A percentile compares a stretch with the other conserved stretches of the same genome.
Conservation (phyloP, 2,329 filamentous ascomycete genomes). For the Ilyonectria robusta region DNA sequence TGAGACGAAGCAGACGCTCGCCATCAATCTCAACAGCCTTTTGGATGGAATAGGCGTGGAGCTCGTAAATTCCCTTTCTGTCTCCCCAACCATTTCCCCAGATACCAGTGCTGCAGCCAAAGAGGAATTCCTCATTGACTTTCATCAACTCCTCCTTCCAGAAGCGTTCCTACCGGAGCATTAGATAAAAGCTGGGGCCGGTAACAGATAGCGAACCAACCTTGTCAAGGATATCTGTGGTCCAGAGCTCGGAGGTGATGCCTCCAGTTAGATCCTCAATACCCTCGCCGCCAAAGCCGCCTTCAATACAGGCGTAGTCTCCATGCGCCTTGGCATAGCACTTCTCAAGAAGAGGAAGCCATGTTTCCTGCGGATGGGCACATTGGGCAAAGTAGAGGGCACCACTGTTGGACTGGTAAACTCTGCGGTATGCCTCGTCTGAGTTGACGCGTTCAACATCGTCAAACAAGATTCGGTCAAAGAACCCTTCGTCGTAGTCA, state of each 20-base stretch:
- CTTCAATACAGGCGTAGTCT: conserved; percentile 82
- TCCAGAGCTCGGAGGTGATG: conserved; percentile 76
- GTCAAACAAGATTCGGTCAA: conserved; percentile 61
- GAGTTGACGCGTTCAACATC: conserved; percentile 64
- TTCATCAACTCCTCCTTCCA: conserved; percentile 85
- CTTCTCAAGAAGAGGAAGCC: conserved; percentile 85
- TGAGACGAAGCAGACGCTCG: conserved; percentile 74
- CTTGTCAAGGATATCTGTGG: conserved; percentile 79
- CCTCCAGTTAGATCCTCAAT: conserved; percentile 75
- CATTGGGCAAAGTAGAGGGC: conserved; percentile 85
- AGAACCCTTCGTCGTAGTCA: conserved; percentile 72
- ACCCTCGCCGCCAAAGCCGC: conserved; percentile 75
- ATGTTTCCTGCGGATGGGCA: conserved; percentile 82
- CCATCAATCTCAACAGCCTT: conserved; percentile 70
- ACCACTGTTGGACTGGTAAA: conserved; percentile 81
- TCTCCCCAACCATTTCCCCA: conserved; percentile 53
- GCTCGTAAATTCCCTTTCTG: conserved; percentile 70
- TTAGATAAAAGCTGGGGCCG: background rate
- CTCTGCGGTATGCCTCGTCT: conserved; percentile 74
- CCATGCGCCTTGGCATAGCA: conserved; percentile 86
- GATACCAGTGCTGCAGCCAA: conserved; percentile 69
- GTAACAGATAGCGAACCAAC: conserved; percentile 57
- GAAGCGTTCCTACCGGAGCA: conserved; percentile 63
- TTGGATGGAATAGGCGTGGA: conserved; percentile 75
- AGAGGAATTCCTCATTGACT: conserved; percentile 84